A percentile compares a stretch with the other conserved stretches of the same genome.
Conservation (phyloP, 176 grass and related monocot genomes). For the Secale cereale region DNA sequence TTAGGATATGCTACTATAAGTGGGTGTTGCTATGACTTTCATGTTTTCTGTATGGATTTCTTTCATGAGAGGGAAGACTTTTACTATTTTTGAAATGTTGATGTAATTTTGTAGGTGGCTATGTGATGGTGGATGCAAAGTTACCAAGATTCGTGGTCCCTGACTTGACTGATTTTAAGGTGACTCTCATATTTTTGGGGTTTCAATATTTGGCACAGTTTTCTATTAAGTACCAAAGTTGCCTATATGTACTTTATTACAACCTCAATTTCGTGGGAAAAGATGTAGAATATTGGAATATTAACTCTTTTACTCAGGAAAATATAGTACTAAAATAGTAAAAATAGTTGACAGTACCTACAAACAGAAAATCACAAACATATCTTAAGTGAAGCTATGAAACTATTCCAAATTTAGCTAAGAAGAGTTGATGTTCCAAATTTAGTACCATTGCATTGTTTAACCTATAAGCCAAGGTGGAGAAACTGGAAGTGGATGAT, state of each 20-base stretch:
- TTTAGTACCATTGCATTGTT: background rate
- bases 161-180: constrained; percentile 90
- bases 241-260: background rate
- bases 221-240: background rate
- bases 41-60: background rate
- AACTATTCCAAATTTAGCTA: background rate
- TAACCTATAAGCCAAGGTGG: background rate
- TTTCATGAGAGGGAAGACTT: background rate
- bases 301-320: background rate
- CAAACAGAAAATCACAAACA: background rate
- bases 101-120: constrained; percentile 62
- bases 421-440: background rate
- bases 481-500: background rate
- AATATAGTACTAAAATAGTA: background rate
- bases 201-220: background rate
- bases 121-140: constrained; percentile 91
- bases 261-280: background rate
- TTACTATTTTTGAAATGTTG: constrained; percentile 9
- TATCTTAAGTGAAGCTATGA: background rate
- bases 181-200: constrained; percentile 13
- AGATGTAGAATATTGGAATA: background rate
- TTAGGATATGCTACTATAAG: background rate
- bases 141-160: constrained; percentile 83
- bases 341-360: background rate
- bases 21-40: background rate